phyloP scores from a whole-genome alignment of 1,284 basidiomycete species.

The Lignosus rhinocerotis region DNA sequence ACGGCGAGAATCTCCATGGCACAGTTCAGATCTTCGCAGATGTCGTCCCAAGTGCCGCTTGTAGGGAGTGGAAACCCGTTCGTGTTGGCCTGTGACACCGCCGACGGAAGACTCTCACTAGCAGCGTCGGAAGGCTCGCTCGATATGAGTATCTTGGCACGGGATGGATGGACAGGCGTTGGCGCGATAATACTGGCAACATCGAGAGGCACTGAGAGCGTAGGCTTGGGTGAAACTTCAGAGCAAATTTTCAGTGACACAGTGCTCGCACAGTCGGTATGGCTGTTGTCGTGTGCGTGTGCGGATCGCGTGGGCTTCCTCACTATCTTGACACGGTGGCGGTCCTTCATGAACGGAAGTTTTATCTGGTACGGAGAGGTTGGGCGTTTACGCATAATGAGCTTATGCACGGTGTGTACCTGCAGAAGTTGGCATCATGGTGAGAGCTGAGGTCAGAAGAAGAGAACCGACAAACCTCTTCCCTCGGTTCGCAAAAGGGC shows the following conservation, averaged over 20 bases:
- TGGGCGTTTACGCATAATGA: constrained; percentile 22
- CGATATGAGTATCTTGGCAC: background rate
- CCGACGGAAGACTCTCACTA: background rate
- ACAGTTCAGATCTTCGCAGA: constrained; percentile 18
- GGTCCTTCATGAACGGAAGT: constrained; percentile 7
- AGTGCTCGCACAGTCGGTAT: background rate
- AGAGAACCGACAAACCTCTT: background rate
- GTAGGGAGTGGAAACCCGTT: background rate
- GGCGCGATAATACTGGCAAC: too few species aligned
- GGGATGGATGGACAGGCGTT: too few species aligned
- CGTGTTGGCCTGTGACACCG: background rate
- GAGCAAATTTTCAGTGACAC: background rate
- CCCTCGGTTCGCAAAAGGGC: too few species aligned
- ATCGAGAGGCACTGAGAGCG: too few species aligned
- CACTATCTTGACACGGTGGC: background rate
- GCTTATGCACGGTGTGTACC: constrained; percentile 16
- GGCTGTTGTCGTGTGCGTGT: too few species aligned
- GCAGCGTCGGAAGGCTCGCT: too few species aligned
- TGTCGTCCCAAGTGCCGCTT: constrained; percentile 20
- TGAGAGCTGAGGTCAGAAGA: background rate
- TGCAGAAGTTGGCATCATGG: background rate
- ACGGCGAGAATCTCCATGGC: constrained; percentile 17
- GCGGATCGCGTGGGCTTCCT: background rate
- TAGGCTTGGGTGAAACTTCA: background rate
- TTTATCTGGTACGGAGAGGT: constrained; percentile 24